A percentile compares a stretch with the other conserved stretches of the same genome.
These are phyloP conservation scores for Zoysia pacifica DNA, from an alignment of 176 grass and related monocot genomes.

Conservation along the genomic window DNA sequence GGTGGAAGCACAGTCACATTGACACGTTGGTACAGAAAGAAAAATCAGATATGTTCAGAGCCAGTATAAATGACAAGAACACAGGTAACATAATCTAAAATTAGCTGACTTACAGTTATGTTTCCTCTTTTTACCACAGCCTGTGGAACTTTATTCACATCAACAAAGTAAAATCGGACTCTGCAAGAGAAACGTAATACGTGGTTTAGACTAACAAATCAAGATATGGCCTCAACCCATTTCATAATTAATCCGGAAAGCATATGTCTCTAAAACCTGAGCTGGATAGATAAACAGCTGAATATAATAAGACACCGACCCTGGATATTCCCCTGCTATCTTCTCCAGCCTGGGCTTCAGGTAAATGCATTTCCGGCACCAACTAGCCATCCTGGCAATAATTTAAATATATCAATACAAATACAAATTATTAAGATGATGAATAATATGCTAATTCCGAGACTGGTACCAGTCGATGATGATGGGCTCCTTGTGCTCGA, in stretches of 20 bases:
- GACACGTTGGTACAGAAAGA: not conserved
- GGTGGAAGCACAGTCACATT: not conserved
- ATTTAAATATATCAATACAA: not conserved
- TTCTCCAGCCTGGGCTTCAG: conserved; percentile 93
- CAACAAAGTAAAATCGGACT: conserved; percentile 78
- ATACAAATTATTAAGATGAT: not conserved
- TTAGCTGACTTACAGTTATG: conserved; percentile 64
- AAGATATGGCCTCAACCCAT: not conserved
- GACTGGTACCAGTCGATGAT: conserved; percentile 74
- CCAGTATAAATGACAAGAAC: not conserved
- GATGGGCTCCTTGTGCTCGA: conserved; percentile 58
- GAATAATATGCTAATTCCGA: not conserved
- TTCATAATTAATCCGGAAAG: not conserved
- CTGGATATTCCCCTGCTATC: conserved; percentile 76
- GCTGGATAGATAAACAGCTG: too few relatives aligned
- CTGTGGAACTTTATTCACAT: conserved; percentile 94
- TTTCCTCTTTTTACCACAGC: conserved; percentile 83
- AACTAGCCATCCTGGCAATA: conserved; percentile 73
- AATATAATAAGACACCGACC: conserved; percentile 39
- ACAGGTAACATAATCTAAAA: not conserved
- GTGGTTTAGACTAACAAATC: conserved; percentile 7
- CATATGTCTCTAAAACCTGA: not conserved
- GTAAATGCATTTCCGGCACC: conserved; percentile 99
- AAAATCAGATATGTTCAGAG: conserved; percentile 13
- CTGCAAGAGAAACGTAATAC: conserved; percentile 28